Percentiles rank a stretch among this genome's conserved stretches.
Evolutionary conservation across 352 stramenopile species (phyloP).

Genomic region (Pythium insidiosum): DNA sequence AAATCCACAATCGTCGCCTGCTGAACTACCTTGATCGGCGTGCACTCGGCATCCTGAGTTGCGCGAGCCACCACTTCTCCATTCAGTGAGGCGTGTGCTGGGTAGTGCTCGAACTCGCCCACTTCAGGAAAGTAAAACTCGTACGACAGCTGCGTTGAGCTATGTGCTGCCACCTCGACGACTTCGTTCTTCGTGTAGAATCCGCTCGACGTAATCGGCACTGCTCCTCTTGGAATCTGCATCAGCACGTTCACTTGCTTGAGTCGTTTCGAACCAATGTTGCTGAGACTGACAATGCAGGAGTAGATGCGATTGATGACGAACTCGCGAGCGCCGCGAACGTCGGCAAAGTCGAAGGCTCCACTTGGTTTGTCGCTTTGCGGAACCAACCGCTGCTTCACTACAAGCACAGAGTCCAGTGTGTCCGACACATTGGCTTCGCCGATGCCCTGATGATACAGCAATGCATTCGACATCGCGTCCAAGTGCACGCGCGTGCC

Average conservation of each 20-base stretch:
- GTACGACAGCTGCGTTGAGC: slow-evolving; percentile 27
- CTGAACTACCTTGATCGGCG: slow-evolving; percentile 4
- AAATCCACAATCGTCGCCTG: slow-evolving; percentile 23
- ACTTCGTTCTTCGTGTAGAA: slow-evolving; percentile 38
- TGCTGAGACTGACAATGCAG: slow-evolving; percentile 29
- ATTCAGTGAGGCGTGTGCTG: slow-evolving; percentile 31
- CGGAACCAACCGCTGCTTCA: slow-evolving; percentile 37
- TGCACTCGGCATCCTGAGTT: slow-evolving; percentile 5
- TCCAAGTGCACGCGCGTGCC: slow-evolving; percentile 6
- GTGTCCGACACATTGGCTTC: slow-evolving; percentile 9
- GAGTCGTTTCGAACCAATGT: slow-evolving; percentile 17
- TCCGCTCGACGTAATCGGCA: slow-evolving; percentile 26
- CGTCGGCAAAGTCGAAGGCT: slow-evolving; percentile 6
- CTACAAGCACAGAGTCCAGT: slow-evolving; percentile 30
- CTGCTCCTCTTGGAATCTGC: slow-evolving; percentile 51
- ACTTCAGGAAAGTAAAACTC: slow-evolving; percentile 52
- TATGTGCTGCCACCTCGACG: slow-evolving; percentile 21
- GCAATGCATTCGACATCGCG: slow-evolving; percentile 13
- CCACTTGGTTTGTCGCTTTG: background rate
- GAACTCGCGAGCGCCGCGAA: slow-evolving; percentile 24
- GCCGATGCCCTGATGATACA: slow-evolving; percentile 48
- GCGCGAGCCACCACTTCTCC: slow-evolving; percentile 30
- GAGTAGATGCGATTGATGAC: slow-evolving; percentile 41
- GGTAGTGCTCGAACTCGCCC: slow-evolving; percentile 42
- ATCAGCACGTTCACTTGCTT: slow-evolving; percentile 38